Base-by-base conservation (phyloP, 306 rosid species). In the Arachis stenosperma region DNA sequence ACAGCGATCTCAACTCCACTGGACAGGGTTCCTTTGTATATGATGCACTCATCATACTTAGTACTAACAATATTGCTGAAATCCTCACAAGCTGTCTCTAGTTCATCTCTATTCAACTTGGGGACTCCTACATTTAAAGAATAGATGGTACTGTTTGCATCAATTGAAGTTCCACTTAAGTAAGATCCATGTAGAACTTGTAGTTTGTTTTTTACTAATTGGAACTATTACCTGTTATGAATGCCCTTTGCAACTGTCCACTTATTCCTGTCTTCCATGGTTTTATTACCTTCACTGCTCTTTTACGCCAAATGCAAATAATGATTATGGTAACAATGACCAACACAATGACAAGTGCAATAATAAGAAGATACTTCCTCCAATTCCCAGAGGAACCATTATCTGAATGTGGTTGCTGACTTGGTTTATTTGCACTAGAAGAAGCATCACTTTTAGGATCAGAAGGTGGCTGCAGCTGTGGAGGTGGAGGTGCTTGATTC, bases 201-300 rank as follows among this genome's bases (percentile, higher is more conserved):
- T 22, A 22, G 44, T 29, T 30, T 51, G 47, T 40, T 41, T 42
- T 73, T 14, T 22, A 6, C 13, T 59, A 7, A 8, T 54, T 47
- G 41, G 43, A 65, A 80, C 55, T 69, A 61, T 67, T 74, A 95
- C 99, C 99, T 80, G 99, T 90, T 71, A 91, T 73, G 78, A 95
- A 95, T 65, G 99, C 98, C 69, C 86, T 95, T 81, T 84, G 99
- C 83, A 95, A 78, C 69, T 95, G 99, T 59, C 99, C 99, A 65
- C 98, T 95, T 68, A 95, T 65, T 71, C 99, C 98, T 51, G 98
- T 84, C 79, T 84, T 91, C 96, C 98, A 95, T n/a, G 99, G 98
- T 40, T 80, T 72, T 70, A 94, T 88, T 55, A 83, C 86, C 48
- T 81, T 85, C 48, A 79, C 97, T 54, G 89, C 92, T 77, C 77